Conservation (phyloP, 2,329 filamentous ascomycete genomes). For the Mycocentrospora acerina region DNA sequence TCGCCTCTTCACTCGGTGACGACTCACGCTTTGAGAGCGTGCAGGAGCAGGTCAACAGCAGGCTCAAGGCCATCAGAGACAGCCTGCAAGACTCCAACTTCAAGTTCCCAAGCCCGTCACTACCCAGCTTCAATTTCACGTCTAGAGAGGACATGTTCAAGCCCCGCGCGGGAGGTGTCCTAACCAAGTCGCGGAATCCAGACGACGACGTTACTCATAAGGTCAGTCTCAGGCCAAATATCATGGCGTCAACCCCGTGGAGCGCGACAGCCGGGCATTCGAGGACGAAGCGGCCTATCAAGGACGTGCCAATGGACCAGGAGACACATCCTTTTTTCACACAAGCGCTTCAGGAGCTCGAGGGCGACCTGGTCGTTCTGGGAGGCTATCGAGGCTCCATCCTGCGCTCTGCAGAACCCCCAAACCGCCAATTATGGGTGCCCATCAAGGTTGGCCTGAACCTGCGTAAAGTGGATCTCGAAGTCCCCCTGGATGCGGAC, state of each 20-base stretch:
- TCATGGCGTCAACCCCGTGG: constrained; percentile 12
- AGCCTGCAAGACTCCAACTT: constrained; percentile 82
- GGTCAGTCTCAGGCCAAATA: constrained; percentile 20
- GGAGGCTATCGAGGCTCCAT: constrained; percentile 90
- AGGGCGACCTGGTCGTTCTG: constrained; percentile 83
- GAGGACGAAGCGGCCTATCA: constrained; percentile 14
- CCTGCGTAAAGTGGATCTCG: constrained; percentile 85
- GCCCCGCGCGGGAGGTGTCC: constrained; percentile 14
- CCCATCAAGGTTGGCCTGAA: constrained; percentile 92
- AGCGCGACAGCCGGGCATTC: constrained; percentile 15
- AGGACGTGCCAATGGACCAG: constrained; percentile 22
- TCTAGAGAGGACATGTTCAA: constrained; percentile 33
- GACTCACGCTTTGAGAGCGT: constrained; percentile 79
- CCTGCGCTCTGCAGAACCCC: constrained; percentile 78
- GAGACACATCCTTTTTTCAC: constrained; percentile 54
- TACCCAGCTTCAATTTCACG: constrained; percentile 56
- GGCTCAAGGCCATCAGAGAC: constrained; percentile 87
- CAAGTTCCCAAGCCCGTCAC: constrained; percentile 55
- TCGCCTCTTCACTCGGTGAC: constrained; percentile 81
- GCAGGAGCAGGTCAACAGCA: constrained; percentile 81
- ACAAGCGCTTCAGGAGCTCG: constrained; percentile 66
- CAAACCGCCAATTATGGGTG: constrained; percentile 88
- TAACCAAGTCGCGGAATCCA: constrained; percentile 13
- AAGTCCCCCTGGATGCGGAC: constrained; percentile 77
- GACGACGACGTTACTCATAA: constrained; percentile 15